A percentile compares a stretch with the other conserved stretches of the same genome.
Evolutionary conservation across 139 green algal genomes (phyloP).

Genomic region (Ettlia oleoabundans): DNA sequence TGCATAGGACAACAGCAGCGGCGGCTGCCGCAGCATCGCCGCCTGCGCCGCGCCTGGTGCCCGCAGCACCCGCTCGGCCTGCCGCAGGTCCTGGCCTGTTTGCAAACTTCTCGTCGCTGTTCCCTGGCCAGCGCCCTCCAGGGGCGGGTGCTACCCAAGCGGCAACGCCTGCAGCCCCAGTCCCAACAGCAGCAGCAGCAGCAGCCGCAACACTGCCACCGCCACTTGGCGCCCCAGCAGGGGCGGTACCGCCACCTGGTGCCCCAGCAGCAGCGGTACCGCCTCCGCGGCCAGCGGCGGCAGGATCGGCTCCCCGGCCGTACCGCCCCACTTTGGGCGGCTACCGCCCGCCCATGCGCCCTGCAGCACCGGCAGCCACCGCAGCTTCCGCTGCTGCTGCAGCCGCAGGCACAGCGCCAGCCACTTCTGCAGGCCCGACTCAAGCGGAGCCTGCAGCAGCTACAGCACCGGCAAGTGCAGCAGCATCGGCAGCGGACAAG

Average conservation of each 20-base stretch:
- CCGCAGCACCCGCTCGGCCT: background rate
- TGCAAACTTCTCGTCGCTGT: conserved; percentile 14
- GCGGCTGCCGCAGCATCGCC: background rate
- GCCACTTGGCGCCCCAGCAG: background rate
- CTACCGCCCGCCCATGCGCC: background rate
- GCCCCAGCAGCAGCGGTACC: background rate
- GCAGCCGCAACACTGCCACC: background rate
- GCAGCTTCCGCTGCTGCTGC: background rate
- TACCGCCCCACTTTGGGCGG: no score
- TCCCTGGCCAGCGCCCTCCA: background rate
- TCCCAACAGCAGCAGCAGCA: background rate
- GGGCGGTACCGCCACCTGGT: background rate
- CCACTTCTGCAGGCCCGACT: no score
- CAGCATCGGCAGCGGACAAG: background rate
- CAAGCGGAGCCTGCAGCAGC: no score
- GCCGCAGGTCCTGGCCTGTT: background rate
- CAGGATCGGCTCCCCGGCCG: background rate
- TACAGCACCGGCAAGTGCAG: background rate
- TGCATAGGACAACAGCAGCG: background rate
- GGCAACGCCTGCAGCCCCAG: background rate
- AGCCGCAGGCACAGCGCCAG: no score
- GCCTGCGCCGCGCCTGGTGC: background rate
- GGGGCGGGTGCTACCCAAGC: background rate
- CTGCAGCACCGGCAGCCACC: background rate
- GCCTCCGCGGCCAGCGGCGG: background rate